Conservation (phyloP, 257 asterid species). For the Petrea volubilis region DNA sequence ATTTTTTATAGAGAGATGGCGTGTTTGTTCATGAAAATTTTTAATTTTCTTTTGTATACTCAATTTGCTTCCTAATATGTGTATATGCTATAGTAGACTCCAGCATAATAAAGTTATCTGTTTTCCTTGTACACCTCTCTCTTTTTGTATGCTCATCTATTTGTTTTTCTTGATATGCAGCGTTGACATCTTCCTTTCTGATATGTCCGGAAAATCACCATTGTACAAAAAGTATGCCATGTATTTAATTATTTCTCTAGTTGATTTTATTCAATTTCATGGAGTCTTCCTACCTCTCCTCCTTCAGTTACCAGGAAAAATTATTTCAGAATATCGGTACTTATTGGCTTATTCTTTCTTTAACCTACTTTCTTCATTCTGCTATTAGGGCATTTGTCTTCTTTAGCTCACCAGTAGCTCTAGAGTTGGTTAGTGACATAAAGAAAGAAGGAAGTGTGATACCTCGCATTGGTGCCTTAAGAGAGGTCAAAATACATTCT, state of each 20-base stretch:
- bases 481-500: constrained; percentile 47
- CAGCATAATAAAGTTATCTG: neutral
- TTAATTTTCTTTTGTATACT: neutral
- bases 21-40: neutral
- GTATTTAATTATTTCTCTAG: neutral
- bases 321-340: constrained; percentile 4
- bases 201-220: constrained; percentile 69
- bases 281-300: neutral
- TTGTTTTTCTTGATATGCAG: constrained; percentile 42
- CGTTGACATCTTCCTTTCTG: constrained; percentile 57
- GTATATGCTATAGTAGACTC: constrained; percentile 3
- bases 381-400: constrained; percentile 62
- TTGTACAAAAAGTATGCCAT: constrained; percentile 64
- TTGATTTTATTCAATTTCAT: neutral
- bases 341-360: constrained; percentile 1
- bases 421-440: constrained; percentile 57
- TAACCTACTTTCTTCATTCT: constrained; percentile 8
- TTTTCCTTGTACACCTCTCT: neutral
- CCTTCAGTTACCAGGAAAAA: constrained; percentile 4
- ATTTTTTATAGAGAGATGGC: neutral
- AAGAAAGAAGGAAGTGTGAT: constrained; percentile 54
- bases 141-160: constrained; percentile 1
- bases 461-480: constrained; percentile 72
- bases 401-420: constrained; percentile 66
- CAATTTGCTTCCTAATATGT: neutral